Conservation (phyloP, 441 rosid species). For the Adansonia madagascariensis region DNA sequence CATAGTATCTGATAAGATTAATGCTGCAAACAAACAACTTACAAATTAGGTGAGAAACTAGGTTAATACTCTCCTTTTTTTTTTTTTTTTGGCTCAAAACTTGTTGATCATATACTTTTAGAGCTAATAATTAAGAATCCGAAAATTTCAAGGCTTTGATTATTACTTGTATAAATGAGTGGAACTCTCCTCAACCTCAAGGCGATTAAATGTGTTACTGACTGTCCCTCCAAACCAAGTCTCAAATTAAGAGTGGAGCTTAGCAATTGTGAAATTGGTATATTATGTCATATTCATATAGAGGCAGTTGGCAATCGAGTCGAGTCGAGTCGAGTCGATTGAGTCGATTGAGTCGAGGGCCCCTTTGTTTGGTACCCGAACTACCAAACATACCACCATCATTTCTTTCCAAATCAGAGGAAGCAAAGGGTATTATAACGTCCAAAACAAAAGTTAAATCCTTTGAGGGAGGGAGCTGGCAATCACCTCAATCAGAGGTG, state of each 20-base stretch:
- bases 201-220: not conserved
- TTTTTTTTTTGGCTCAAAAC: not conserved
- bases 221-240: not conserved
- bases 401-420: slow-evolving; percentile 26
- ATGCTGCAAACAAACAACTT: not conserved
- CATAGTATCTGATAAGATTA: too few relatives aligned
- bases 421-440: too few relatives aligned
- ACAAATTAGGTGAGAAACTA: not conserved
- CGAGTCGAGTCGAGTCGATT: too few relatives aligned
- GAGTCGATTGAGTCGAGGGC: not conserved
- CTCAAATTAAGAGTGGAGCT: not conserved
- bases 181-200: not conserved
- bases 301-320: slow-evolving; percentile 9
- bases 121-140: not conserved
- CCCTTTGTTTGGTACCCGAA: slow-evolving; percentile 27
- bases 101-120: not conserved
- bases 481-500: slow-evolving; percentile 35
- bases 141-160: not conserved
- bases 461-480: slow-evolving; percentile 36
- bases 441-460: too few relatives aligned
- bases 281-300: slow-evolving; percentile 33
- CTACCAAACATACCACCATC: too few relatives aligned
- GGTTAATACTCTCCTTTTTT: not conserved
- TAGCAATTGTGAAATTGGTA: not conserved
- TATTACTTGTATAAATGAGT: not conserved